A percentile compares a stretch with the other conserved stretches of the same genome.
Conservation (phyloP, 2,329 filamentous ascomycete genomes). For the Pestalotiopsis sp. region DNA sequence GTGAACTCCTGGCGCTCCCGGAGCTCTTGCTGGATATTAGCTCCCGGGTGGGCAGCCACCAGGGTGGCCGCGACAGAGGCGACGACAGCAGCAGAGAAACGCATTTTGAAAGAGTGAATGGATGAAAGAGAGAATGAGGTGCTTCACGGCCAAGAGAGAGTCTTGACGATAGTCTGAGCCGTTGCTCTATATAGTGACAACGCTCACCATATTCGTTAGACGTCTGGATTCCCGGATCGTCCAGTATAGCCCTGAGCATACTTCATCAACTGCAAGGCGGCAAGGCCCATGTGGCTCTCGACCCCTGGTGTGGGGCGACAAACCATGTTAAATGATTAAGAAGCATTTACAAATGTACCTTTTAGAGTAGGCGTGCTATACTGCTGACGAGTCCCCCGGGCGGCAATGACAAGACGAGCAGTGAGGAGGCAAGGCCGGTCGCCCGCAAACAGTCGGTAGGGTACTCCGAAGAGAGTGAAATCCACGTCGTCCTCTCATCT, state of each 20-base stretch:
- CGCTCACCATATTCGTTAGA: neutral
- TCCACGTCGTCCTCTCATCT: neutral
- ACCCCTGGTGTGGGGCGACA: neutral
- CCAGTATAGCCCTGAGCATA: neutral
- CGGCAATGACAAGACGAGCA: neutral
- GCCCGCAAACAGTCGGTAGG: neutral
- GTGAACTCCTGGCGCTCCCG: conserved; percentile 4
- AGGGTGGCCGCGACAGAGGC: conserved; percentile 3
- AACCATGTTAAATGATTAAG: neutral
- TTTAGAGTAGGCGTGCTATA: neutral
- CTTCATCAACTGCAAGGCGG: neutral
- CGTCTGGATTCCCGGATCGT: neutral
- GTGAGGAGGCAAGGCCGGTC: neutral
- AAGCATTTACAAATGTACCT: neutral
- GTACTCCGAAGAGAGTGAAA: neutral
- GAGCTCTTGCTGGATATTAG: conserved; percentile 1
- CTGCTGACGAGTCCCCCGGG: neutral
- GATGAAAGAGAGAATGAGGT: neutral
- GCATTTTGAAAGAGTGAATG: neutral
- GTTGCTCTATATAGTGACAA: neutral
- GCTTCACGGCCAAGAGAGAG: neutral
- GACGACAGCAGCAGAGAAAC: conserved; percentile 8
- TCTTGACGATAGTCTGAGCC: neutral
- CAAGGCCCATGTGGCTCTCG: neutral
- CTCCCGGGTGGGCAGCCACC: conserved; percentile 10